These are phyloP conservation scores for Suillus tomentosus DNA, from an alignment of 768 basidiomycete genomes.

Conservation along the genomic window DNA sequence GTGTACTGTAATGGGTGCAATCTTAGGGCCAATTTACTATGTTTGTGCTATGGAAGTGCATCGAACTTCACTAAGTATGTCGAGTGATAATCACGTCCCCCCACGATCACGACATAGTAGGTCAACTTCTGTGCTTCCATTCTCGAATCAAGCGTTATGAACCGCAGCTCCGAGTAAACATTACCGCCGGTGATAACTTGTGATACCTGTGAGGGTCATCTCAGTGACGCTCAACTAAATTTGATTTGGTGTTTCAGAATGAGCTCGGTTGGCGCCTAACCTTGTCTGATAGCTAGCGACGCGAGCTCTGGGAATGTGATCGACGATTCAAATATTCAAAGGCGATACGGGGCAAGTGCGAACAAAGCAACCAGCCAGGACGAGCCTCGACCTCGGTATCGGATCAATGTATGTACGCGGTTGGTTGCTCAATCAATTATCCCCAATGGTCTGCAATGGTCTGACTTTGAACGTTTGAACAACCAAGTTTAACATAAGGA, in stretches of 20 bases:
- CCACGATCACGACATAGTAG: neutral
- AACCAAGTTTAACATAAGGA: neutral
- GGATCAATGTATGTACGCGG: neutral
- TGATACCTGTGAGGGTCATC: neutral
- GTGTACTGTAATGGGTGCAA: neutral
- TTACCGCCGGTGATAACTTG: conserved; percentile 1
- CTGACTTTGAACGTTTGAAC: conserved; percentile 6
- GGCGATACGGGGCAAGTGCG: conserved; percentile 3
- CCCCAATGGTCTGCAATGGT: conserved; percentile 3
- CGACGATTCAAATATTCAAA: conserved; percentile 2
- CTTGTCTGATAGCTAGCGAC: neutral
- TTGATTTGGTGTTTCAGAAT: conserved; percentile 1
- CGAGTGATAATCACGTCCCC: neutral
- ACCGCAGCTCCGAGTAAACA: neutral
- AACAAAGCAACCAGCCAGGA: neutral
- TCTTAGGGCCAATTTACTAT: neutral
- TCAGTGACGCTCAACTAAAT: conserved; percentile 1
- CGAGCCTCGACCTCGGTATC: neutral
- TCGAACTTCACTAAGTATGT: neutral
- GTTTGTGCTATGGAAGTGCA: neutral
- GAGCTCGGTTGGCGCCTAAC: neutral
- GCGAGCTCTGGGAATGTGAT: conserved; percentile 6
- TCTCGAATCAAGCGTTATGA: neutral
- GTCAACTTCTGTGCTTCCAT: neutral
- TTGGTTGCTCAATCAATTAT: conserved; percentile 1